Conservation (phyloP, 1,139 yeast species). For the Arxiozyma telluris region DNA sequence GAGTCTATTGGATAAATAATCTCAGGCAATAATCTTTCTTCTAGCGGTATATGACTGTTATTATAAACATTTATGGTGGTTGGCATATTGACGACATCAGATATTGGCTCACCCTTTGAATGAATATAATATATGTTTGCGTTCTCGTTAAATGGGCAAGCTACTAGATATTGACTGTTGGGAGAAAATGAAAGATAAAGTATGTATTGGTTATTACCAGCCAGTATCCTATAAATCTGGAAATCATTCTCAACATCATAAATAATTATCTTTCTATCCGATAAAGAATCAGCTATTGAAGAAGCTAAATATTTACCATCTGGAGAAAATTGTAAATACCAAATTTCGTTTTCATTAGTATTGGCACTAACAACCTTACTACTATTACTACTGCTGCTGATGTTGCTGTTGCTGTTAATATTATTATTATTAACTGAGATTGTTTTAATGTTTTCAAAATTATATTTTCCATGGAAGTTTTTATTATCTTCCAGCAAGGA, state of each 20-base stretch:
- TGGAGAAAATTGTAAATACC: conserved; percentile 75
- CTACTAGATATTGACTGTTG: conserved; percentile 54
- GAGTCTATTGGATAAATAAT: conserved; percentile 21
- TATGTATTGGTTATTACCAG: conserved; percentile 51
- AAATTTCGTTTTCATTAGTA: conserved; percentile 63
- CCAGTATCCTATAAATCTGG: conserved; percentile 34
- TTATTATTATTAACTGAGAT: not conserved
- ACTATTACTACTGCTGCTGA: not conserved
- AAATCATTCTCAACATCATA: conserved; percentile 57
- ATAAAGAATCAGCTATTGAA: conserved; percentile 56
- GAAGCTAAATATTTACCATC: conserved; percentile 68
- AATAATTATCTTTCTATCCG: conserved; percentile 41
- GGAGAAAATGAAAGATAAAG: conserved; percentile 66
- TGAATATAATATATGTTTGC: conserved; percentile 59
- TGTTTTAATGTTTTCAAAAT: conserved; percentile 3
- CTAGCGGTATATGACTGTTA: not conserved
- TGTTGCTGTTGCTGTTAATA: too few species aligned
- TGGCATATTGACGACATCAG: conserved; percentile 11
- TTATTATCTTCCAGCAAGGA: conserved; percentile 1
- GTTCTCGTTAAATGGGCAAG: conserved; percentile 60
- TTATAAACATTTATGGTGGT: conserved; percentile 3
- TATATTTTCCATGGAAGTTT: not conserved
- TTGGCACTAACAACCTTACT: too few species aligned
- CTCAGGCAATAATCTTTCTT: conserved; percentile 12
- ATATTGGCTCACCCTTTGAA: conserved; percentile 27